Conservation (phyloP, 2,329 filamentous ascomycete genomes). For the Paramyrothecium roridum region DNA sequence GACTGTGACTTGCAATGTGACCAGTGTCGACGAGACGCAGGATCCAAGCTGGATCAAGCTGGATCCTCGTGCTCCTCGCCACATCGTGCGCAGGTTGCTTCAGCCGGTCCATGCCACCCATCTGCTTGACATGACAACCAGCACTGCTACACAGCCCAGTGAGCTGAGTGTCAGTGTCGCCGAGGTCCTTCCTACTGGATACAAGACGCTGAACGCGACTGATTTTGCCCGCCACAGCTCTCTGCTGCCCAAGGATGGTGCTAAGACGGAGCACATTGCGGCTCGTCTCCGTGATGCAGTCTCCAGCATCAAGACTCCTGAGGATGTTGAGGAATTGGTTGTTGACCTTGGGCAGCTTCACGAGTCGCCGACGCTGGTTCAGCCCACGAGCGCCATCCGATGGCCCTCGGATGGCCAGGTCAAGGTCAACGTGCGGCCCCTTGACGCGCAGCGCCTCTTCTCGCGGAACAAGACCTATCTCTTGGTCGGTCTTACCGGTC, state of each 20-base stretch:
- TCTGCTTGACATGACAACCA: slow-evolving; percentile 4
- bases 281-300: neutral
- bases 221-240: neutral
- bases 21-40: neutral
- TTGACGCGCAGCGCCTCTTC: slow-evolving; percentile 12
- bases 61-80: neutral
- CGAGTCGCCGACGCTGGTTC: neutral
- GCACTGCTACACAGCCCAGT: neutral
- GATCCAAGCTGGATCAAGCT: slow-evolving; percentile 2
- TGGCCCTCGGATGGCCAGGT: slow-evolving; percentile 1
- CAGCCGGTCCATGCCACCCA: slow-evolving; percentile 1
- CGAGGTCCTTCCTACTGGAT: neutral
- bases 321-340: neutral
- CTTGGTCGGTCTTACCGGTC: slow-evolving; percentile 27
- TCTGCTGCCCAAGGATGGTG: neutral
- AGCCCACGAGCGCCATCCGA: neutral
- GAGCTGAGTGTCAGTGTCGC: neutral
- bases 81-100: slow-evolving; percentile 3
- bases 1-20: neutral
- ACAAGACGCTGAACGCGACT: neutral
- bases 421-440: neutral
- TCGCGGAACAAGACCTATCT: slow-evolving; percentile 24
- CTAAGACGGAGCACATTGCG: neutral
- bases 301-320: neutral
- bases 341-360: neutral